Conservation (phyloP, 1,284 basidiomycete species). For the Cryptococcus neoformans region DNA sequence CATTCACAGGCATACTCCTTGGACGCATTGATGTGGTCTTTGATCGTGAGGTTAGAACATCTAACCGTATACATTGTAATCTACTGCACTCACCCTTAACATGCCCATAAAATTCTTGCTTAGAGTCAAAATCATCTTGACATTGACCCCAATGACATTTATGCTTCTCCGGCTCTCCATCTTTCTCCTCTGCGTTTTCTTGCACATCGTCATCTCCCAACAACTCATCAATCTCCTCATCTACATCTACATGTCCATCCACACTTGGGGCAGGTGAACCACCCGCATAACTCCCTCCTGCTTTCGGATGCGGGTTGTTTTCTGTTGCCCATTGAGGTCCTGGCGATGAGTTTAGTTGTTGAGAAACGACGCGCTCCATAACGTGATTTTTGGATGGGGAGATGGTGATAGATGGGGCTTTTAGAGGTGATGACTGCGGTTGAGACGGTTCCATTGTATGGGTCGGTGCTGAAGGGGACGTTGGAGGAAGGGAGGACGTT, state of each 20-base stretch:
- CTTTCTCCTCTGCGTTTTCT: background rate
- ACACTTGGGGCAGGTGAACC: background rate
- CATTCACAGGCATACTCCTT: slow-evolving; percentile 2
- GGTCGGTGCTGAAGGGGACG: background rate
- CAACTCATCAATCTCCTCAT: background rate
- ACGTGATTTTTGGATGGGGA: background rate
- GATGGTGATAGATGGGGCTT: background rate
- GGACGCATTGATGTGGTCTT: background rate
- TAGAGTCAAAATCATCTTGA: background rate
- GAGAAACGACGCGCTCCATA: background rate
- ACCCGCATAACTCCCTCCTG: background rate
- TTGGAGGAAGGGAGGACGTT: background rate
- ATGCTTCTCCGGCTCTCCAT: background rate
- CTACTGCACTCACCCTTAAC: background rate
- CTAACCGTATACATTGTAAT: background rate
- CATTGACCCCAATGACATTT: background rate
- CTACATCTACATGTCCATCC: background rate
- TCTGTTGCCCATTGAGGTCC: background rate
- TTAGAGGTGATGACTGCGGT: background rate
- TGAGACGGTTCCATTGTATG: background rate
- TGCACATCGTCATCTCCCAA: background rate
- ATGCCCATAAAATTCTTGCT: background rate
- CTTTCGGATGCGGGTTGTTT: background rate
- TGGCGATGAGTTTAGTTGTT: background rate
- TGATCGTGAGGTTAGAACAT: background rate